A percentile compares a stretch with the other conserved stretches of the same genome.
phyloP scores from a whole-genome alignment of 768 basidiomycete species.

The Rhodotorula graminis region DNA sequence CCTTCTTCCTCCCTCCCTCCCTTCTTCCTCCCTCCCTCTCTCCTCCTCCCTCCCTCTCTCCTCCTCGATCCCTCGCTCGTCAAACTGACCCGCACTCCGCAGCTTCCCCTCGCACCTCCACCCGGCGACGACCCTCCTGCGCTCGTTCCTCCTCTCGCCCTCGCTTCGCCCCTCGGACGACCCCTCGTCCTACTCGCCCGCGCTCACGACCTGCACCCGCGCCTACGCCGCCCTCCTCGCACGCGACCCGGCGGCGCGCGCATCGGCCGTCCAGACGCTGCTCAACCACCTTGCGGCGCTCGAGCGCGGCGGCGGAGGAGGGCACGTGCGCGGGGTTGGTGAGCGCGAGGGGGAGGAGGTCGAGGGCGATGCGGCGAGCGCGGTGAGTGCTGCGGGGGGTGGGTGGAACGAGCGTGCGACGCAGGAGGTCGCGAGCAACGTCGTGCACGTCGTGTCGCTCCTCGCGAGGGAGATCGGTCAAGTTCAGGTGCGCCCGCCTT shows the following conservation, averaged over 20 bases:
- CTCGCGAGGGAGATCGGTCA: background rate
- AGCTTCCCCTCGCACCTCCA: background rate
- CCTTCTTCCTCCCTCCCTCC: too few species aligned
- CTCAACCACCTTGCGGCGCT: conserved; percentile 72
- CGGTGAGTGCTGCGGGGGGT: background rate
- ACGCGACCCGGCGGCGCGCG: conserved; percentile 70
- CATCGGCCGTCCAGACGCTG: conserved; percentile 92
- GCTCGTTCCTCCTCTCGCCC: conserved; percentile 3
- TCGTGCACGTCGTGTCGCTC: background rate
- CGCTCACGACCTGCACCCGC: background rate
- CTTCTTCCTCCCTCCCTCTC: too few species aligned
- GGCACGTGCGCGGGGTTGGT: background rate
- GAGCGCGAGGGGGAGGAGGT: background rate
- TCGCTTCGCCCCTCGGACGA: conserved; percentile 3
- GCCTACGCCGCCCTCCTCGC: background rate
- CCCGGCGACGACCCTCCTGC: background rate
- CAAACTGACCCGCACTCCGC: background rate
- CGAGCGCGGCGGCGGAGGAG: background rate
- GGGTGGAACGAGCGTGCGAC: background rate
- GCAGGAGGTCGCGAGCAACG: background rate
- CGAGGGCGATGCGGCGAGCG: background rate
- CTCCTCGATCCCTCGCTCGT: too few species aligned
- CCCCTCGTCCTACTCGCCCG: background rate
- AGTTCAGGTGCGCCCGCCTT: background rate
- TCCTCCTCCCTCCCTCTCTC: too few species aligned